A percentile compares a stretch with the other conserved stretches of the same genome.
These are phyloP conservation scores for Scleroderma bovista DNA, from an alignment of 768 basidiomycete genomes.

Conservation along the genomic window DNA sequence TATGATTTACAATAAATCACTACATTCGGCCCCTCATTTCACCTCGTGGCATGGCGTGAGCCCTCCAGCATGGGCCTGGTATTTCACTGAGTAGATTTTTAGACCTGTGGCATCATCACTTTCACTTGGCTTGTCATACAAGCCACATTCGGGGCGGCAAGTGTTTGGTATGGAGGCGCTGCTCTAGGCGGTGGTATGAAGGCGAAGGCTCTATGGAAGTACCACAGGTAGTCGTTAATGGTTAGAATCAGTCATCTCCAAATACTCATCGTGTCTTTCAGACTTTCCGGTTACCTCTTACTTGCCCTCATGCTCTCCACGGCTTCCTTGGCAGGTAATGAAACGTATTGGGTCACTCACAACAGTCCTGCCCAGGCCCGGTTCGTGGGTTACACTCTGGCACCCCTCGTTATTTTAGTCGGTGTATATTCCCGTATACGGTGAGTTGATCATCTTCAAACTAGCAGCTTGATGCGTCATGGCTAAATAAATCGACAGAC, in stretches of 20 bases:
- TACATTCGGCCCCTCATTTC: slow-evolving; percentile 50
- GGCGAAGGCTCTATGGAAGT: slow-evolving; percentile 79
- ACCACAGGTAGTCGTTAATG: slow-evolving; percentile 49
- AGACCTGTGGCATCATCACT: slow-evolving; percentile 64
- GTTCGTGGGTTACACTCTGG: slow-evolving; percentile 48
- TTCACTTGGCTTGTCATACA: slow-evolving; percentile 60
- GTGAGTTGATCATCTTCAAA: slow-evolving; percentile 29
- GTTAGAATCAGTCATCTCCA: background rate
- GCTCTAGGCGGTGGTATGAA: slow-evolving; percentile 66
- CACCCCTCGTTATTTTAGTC: slow-evolving; percentile 42
- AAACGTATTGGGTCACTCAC: slow-evolving; percentile 53
- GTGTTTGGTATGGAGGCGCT: slow-evolving; percentile 69
- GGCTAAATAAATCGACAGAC: slow-evolving; percentile 29
- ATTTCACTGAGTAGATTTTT: slow-evolving; percentile 1
- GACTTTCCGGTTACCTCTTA: slow-evolving; percentile 70
- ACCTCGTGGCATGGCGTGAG: slow-evolving; percentile 73
- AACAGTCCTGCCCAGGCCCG: slow-evolving; percentile 36
- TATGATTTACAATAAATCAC: slow-evolving; percentile 57
- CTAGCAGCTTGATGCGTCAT: background rate
- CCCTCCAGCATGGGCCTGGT: background rate
- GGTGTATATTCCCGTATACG: slow-evolving; percentile 46
- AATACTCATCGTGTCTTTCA: slow-evolving; percentile 19
- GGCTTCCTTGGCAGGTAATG: slow-evolving; percentile 62
- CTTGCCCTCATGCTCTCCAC: slow-evolving; percentile 58
- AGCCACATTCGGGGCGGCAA: slow-evolving; percentile 59